Evolutionary conservation across 2,329 filamentous ascomycete genomes (phyloP), one percentile per base, ranked within the genome.

Genomic region (Tolypocladium endophyticum): DNA sequence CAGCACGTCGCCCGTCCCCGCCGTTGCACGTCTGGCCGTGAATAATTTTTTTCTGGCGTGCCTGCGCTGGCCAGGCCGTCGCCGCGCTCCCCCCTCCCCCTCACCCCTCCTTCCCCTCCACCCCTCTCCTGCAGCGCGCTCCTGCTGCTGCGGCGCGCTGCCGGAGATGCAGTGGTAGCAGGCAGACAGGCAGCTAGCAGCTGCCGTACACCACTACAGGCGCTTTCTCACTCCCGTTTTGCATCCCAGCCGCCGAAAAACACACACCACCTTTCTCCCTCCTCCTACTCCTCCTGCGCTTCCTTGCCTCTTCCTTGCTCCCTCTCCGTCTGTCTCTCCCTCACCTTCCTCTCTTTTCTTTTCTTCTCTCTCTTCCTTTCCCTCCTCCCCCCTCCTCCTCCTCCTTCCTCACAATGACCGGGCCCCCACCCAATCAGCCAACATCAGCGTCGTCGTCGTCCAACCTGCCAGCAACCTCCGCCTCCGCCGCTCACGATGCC

Each of bases 401-500:
- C 64, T 70, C 39, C 50, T 59, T 62, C 65, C 70, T 71, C 69
- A 73, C 66, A 70, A 74, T 74, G 72, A 69, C 66, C 61, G 64
- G 63, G 47, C 65, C 67, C 64, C 57, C 68, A 61, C 63, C 66
- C 63, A 63, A 63, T 60, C 63, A 66, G 63, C 58, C 61, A 59
- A 59, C 62, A 55, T 56, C 62, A 62, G 58, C 60, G 58, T 55
- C 59, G 59, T 55, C 59, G 59, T 64, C 65, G 58, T 62, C 63
- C 63, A 63, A 52, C 56, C 62, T 57, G 59, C 61, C 61, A 61
- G 68, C 68, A 65, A 67, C 63, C 64, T 68, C 65, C 65, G 61
- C 68, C 65, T 61, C 66, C 57, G 59, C 67, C 66, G 66, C 72
- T 68, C 76, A 81, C 74, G 76, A 85, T 85, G 82, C 80, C 81